A percentile compares a stretch with the other conserved stretches of the same genome.
These are phyloP conservation scores for Polygonum maritimum DNA, from an alignment of 148 eudicot species.

Conservation along the genomic window DNA sequence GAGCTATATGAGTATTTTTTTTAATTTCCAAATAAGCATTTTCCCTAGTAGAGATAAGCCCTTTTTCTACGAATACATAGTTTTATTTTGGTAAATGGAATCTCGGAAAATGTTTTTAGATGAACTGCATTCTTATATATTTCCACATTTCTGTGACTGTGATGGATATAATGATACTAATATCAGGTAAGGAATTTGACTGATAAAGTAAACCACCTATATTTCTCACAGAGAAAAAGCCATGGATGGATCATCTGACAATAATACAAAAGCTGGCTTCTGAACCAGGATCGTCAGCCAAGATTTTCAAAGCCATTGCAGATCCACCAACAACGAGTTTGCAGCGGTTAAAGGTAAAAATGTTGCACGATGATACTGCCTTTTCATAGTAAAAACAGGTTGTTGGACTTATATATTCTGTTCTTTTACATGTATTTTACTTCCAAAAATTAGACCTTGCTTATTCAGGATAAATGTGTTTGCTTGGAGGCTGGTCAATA, in stretches of 20 bases:
- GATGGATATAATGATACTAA: background rate
- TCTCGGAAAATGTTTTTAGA: background rate
- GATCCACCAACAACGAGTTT: slow-evolving; percentile 98
- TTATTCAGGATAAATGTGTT: background rate
- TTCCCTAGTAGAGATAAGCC: background rate
- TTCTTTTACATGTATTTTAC: background rate
- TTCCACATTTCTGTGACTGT: background rate
- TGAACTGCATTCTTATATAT: background rate
- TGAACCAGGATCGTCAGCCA: slow-evolving; percentile 52
- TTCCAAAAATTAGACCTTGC: background rate
- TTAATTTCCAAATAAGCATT: background rate
- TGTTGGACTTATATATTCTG: background rate
- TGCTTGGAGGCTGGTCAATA: background rate
- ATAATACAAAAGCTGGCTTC: slow-evolving; percentile 67
- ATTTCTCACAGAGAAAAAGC: slow-evolving; percentile 54
- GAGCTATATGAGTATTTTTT: background rate
- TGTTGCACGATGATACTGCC: background rate
- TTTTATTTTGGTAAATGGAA: background rate
- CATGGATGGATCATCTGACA: slow-evolving; percentile 93
- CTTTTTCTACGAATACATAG: background rate
- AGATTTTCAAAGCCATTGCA: slow-evolving; percentile 91
- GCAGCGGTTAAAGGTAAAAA: slow-evolving; percentile 81
- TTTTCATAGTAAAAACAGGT: background rate
- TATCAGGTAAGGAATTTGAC: background rate
- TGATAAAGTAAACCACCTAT: background rate